A percentile compares a stretch with the other conserved stretches of the same genome.
phyloP scores from a whole-genome alignment of 345 rosid species.

The Tarenaya hassleriana region DNA sequence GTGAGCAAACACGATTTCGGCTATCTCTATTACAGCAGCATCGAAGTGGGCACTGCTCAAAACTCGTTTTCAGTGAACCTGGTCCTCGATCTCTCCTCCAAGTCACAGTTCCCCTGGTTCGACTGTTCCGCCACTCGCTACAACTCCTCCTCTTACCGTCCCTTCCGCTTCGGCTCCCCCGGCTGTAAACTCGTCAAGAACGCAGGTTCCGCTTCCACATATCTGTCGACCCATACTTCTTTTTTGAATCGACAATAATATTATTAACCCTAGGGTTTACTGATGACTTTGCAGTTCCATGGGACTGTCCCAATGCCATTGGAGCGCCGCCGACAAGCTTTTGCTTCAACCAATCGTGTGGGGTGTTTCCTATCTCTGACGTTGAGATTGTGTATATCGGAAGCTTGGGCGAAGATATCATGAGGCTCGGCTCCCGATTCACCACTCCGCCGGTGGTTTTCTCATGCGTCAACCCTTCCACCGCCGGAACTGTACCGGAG shows the following conservation, averaged over 20 bases:
- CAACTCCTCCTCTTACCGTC: too few species aligned
- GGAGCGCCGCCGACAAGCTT: slow-evolving; percentile 27
- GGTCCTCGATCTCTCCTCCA: slow-evolving; percentile 37
- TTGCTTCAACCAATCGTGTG: too few species aligned
- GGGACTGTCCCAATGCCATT: background rate
- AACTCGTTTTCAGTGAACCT: slow-evolving; percentile 5
- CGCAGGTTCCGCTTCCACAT: slow-evolving; percentile 4
- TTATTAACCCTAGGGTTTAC: too few species aligned
- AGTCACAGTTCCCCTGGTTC: slow-evolving; percentile 36
- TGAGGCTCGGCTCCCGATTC: background rate
- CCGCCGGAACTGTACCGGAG: too few species aligned
- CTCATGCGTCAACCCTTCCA: too few species aligned
- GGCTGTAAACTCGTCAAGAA: slow-evolving; percentile 21
- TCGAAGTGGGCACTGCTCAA: slow-evolving; percentile 24
- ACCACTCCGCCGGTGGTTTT: slow-evolving; percentile 3
- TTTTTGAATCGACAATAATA: too few species aligned
- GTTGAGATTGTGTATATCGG: slow-evolving; percentile 2
- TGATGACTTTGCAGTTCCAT: too few species aligned
- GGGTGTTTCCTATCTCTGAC: slow-evolving; percentile 24
- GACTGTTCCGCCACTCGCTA: slow-evolving; percentile 32
- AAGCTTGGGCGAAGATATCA: slow-evolving; percentile 29
- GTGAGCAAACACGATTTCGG: slow-evolving; percentile 27
- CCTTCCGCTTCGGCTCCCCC: slow-evolving; percentile 26
- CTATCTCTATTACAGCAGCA: slow-evolving; percentile 29
- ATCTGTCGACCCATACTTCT: too few species aligned